phyloP scores from a whole-genome alignment of 2,329 filamentous ascomycete genomes.

The Lasiodiplodia sp. region DNA sequence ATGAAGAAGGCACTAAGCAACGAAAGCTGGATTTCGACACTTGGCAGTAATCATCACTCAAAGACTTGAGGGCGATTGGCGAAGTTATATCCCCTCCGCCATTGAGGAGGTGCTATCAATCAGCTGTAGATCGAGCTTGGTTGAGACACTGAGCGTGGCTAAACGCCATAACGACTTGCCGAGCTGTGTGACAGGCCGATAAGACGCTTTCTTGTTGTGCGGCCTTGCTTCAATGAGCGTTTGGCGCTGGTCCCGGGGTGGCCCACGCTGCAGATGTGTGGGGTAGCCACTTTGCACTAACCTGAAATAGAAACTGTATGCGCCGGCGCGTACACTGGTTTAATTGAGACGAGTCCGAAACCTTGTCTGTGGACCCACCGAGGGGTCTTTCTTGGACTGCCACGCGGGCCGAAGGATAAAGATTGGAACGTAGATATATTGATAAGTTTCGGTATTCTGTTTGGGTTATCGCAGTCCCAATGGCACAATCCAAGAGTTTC shows the following conservation, averaged over 20 bases:
- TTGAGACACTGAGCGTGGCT: neutral
- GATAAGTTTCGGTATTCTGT: neutral
- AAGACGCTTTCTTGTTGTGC: neutral
- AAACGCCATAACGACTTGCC: neutral
- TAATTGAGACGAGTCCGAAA: neutral
- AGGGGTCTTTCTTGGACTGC: neutral
- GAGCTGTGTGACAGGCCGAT: neutral
- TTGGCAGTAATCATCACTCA: neutral
- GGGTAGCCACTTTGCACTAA: neutral
- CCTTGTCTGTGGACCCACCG: neutral
- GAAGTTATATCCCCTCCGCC: neutral
- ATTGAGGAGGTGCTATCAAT: neutral
- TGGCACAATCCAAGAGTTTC: neutral
- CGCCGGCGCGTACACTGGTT: neutral
- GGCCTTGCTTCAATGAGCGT: neutral
- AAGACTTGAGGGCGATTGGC: neutral
- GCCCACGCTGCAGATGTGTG: neutral
- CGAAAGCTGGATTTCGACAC: neutral
- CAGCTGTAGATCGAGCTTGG: neutral
- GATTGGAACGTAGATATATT: neutral
- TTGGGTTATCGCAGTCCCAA: neutral
- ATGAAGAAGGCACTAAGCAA: neutral
- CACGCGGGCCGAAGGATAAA: neutral
- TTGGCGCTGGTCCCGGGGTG: neutral
- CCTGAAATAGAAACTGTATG: neutral